Evolutionary conservation across 2,329 filamentous ascomycete genomes (phyloP), one percentile per base, ranked within the genome.

Genomic region (Verticillium longisporum): DNA sequence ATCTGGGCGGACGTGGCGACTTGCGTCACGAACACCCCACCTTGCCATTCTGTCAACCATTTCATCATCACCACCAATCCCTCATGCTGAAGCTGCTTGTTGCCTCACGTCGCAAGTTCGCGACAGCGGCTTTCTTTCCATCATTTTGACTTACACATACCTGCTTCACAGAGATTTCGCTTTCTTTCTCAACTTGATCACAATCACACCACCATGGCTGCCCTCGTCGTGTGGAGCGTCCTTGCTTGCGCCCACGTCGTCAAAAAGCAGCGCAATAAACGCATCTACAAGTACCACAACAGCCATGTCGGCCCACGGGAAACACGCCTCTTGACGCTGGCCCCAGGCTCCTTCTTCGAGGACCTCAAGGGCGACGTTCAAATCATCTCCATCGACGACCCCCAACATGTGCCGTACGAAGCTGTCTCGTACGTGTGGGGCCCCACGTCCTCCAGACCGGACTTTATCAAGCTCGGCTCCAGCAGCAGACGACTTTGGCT

Each of bases 381-480:
- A 26, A 59, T 32, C 32, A 36, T 59, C 10, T 59, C 57, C 31
- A 32, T 59, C 41, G 50, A 57, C 4, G 64, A 63, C 31, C 37
- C 62, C 6, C 55, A 58, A 4, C 59, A 55, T 32, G 41, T 58
- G 14, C 57, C 61, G 3, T 65, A 64, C 45, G 64, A 65, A 57
- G 64, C 64, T 38, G 50, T 65, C 36, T 65, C 64, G 2, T 64
- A 65, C 53, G 62, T 59, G 11, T 64, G 62, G 64, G 64, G 62
- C 14, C 61, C 63, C 56, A 26, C 10, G 10, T 32, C 32, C 13
- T 54, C 45, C 6, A 54, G 50, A 33, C 33, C 57, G 7, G 57
- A 59, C 45, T 59, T 53, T 14, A 33, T 59, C 41, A 53, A 45
- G 41, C 50, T 59, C 31, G 57, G 57, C 9, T 37, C 41, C 7